A percentile compares a stretch with the other conserved stretches of the same genome.
phyloP scores from a whole-genome alignment of 2,329 filamentous ascomycete species.

The Talaromyces albobiverticillius region DNA sequence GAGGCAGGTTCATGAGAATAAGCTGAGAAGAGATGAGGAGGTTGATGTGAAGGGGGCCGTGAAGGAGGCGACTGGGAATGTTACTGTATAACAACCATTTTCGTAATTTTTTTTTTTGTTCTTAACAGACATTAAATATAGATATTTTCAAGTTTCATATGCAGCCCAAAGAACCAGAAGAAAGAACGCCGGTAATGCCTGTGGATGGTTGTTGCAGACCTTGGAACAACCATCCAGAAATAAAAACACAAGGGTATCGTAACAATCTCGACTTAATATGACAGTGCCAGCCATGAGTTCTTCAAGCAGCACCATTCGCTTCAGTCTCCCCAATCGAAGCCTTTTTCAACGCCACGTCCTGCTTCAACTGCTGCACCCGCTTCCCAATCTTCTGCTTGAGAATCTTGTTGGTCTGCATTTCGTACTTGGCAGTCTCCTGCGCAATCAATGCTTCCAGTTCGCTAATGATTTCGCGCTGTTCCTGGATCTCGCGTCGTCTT shows the following conservation, averaged over 20 bases:
- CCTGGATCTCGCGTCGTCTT: conserved; percentile 39
- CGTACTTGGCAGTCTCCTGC: conserved; percentile 38
- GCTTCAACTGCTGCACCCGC: conserved; percentile 43
- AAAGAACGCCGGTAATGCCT: conserved; percentile 1
- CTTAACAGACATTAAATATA: neutral
- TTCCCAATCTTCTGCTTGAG: conserved; percentile 43
- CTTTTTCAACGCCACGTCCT: conserved; percentile 44
- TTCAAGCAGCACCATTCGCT: conserved; percentile 14
- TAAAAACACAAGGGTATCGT: conserved; percentile 9
- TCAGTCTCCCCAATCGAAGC: conserved; percentile 38
- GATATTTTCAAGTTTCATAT: neutral
- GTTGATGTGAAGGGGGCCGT: conserved; percentile 29
- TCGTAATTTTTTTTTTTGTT: neutral
- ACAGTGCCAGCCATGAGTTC: neutral
- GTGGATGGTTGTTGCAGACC: no score
- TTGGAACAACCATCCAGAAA: no score
- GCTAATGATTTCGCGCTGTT: conserved; percentile 44
- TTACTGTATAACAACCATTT: conserved; percentile 27
- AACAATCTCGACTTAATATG: neutral
- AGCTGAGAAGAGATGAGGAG: conserved; percentile 25
- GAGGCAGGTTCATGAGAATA: conserved; percentile 24
- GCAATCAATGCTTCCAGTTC: conserved; percentile 41
- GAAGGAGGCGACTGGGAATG: conserved; percentile 25
- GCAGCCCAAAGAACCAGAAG: neutral
- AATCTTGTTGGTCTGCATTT: conserved; percentile 39